Evolutionary conservation across 305 asterid genomes (phyloP).

Genomic region (Withania somnifera): DNA sequence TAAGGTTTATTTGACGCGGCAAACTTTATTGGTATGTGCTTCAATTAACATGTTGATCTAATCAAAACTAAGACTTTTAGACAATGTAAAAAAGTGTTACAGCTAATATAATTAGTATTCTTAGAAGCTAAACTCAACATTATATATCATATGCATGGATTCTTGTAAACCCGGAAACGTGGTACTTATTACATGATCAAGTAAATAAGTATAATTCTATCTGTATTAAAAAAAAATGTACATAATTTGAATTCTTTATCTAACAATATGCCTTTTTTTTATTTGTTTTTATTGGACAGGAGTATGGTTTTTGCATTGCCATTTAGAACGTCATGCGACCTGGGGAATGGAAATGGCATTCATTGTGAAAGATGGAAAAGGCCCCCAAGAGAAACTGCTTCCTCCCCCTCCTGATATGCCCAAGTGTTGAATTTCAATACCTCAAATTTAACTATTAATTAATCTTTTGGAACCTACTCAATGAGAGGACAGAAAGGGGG

Average conservation of each 20-base stretch:
- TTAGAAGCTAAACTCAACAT: too few species aligned
- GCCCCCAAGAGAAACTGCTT: conserved; percentile 11
- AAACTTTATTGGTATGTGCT: background rate
- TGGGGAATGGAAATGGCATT: conserved; percentile 62
- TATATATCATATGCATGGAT: too few species aligned
- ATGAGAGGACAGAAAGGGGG: background rate
- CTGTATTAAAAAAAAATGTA: too few species aligned
- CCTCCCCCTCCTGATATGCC: conserved; percentile 55
- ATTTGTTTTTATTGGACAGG: conserved; percentile 4
- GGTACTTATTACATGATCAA: too few species aligned
- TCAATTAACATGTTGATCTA: background rate
- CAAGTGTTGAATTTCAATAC: conserved; percentile 7
- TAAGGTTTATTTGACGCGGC: background rate
- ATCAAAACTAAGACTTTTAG: background rate
- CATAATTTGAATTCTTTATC: background rate
- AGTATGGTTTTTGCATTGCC: conserved; percentile 65
- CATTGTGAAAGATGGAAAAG: conserved; percentile 33
- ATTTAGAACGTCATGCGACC: conserved; percentile 36
- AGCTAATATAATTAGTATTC: too few species aligned
- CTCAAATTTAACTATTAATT: background rate
- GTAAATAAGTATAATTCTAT: too few species aligned
- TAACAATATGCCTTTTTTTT: background rate
- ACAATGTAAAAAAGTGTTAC: too few species aligned
- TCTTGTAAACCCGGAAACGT: too few species aligned
- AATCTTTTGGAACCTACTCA: background rate